Evolutionary conservation across 2,329 filamentous ascomycete species (phyloP).

Genomic region (Monilinia fructigena): DNA sequence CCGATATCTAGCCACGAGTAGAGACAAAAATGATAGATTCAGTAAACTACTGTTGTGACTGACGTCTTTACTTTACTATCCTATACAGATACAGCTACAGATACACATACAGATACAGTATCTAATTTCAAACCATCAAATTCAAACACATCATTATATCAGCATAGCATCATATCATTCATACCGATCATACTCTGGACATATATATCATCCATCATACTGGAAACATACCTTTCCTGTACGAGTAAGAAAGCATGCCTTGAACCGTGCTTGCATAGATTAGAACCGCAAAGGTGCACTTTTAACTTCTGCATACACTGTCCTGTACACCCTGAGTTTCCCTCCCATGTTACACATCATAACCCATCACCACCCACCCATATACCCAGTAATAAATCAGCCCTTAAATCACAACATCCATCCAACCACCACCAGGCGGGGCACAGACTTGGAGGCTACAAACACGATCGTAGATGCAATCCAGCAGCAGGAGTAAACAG

Average conservation of each 20-base stretch:
- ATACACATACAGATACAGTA: too few species aligned
- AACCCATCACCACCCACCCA: not conserved
- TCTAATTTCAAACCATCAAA: too few species aligned
- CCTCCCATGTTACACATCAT: constrained; percentile 2
- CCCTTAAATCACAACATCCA: not conserved
- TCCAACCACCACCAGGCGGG: not conserved
- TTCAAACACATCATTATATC: too few species aligned
- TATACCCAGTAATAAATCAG: not conserved
- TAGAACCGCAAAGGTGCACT: not conserved
- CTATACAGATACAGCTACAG: too few species aligned
- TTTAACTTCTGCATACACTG: not conserved
- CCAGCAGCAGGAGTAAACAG: not conserved
- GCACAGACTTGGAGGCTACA: not conserved
- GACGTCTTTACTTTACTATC: too few species aligned
- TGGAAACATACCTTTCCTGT: not conserved
- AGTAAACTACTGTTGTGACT: too few species aligned
- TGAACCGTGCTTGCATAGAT: not conserved
- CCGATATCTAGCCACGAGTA: not conserved
- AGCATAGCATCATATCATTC: too few species aligned
- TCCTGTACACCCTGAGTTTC: not conserved
- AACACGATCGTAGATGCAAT: too few species aligned
- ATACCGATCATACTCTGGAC: too few species aligned
- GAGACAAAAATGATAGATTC: not conserved
- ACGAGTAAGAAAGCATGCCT: not conserved
- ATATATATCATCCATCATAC: too few species aligned